Percentiles rank a stretch among this genome's conserved stretches.
These are phyloP conservation scores for Conidiobolus coronatus DNA, from an alignment of 371 early-diverging fungal species.

Conservation along the genomic window DNA sequence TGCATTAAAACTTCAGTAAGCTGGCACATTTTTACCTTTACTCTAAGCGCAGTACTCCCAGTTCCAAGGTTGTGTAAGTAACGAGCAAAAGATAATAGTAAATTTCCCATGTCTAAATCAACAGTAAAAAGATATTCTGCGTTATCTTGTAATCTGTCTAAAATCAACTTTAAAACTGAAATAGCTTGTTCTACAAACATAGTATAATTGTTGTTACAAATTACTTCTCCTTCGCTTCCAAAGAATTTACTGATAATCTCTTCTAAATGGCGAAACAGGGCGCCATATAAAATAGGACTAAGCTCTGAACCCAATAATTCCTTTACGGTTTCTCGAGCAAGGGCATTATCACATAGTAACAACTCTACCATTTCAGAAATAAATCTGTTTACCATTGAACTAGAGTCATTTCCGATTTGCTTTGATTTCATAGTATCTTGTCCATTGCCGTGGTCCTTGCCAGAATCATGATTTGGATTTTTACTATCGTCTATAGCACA, in stretches of 20 bases:
- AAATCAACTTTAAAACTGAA: conserved; percentile 53
- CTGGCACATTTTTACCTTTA: conserved; percentile 69
- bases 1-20: conserved; percentile 55
- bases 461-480: conserved; percentile 8
- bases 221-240: conserved; percentile 45
- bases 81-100: conserved; percentile 50
- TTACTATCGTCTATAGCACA: conserved; percentile 18
- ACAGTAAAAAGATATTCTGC: conserved; percentile 41
- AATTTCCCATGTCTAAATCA: conserved; percentile 37
- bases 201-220: conserved; percentile 52
- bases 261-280: conserved; percentile 62
- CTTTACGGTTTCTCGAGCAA: conserved; percentile 75
- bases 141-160: conserved; percentile 56
- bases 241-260: conserved; percentile 51
- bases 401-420: conserved; percentile 10
- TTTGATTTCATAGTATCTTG: conserved; percentile 10
- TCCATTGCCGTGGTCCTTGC: conserved; percentile 10
- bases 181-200: conserved; percentile 76
- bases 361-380: conserved; percentile 69
- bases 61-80: conserved; percentile 53
- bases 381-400: conserved; percentile 50
- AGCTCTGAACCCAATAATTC: conserved; percentile 73
- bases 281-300: conserved; percentile 54
- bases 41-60: conserved; percentile 34
- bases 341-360: conserved; percentile 55